phyloP scores from a whole-genome alignment of 495 filamentous ascomycete species.

The Xylaria curta region DNA sequence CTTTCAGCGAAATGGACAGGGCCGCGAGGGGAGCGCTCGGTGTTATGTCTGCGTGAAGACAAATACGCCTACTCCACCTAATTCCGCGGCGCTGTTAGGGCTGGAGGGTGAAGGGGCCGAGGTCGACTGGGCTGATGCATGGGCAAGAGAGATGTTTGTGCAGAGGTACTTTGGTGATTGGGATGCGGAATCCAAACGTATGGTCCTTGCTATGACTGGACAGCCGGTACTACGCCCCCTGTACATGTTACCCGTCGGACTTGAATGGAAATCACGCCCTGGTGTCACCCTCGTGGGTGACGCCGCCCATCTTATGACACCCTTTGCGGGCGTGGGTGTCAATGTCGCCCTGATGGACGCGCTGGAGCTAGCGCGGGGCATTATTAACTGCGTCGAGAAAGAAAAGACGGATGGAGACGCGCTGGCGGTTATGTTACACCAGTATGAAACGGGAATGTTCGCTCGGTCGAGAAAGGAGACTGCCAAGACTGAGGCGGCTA shows the following conservation, averaged over 20 bases:
- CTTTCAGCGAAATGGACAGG: conserved; percentile 53
- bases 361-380: conserved; percentile 50
- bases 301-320: conserved; percentile 68
- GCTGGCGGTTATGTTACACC: conserved; percentile 27
- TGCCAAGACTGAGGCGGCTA: conserved; percentile 25
- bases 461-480: conserved; percentile 31
- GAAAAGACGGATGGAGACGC: conserved; percentile 16
- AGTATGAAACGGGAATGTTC: conserved; percentile 39
- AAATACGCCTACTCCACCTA: conserved; percentile 28
- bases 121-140: conserved; percentile 35
- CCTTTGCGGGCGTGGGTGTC: conserved; percentile 66
- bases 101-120: conserved; percentile 45
- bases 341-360: conserved; percentile 66
- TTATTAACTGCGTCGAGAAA: conserved; percentile 25
- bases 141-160: conserved; percentile 41
- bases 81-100: conserved; percentile 34
- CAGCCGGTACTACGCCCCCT: conserved; percentile 39
- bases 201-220: conserved; percentile 24
- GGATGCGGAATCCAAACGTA: conserved; percentile 40
- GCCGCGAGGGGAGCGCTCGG: conserved; percentile 38
- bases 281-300: conserved; percentile 64
- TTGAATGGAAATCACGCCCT: conserved; percentile 50
- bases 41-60: conserved; percentile 48
- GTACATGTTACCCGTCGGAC: conserved; percentile 60
- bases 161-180: conserved; percentile 49